These are phyloP conservation scores for Atkinsonella hypoxylon DNA, from an alignment of 2,329 filamentous ascomycete genomes.

Conservation along the genomic window DNA sequence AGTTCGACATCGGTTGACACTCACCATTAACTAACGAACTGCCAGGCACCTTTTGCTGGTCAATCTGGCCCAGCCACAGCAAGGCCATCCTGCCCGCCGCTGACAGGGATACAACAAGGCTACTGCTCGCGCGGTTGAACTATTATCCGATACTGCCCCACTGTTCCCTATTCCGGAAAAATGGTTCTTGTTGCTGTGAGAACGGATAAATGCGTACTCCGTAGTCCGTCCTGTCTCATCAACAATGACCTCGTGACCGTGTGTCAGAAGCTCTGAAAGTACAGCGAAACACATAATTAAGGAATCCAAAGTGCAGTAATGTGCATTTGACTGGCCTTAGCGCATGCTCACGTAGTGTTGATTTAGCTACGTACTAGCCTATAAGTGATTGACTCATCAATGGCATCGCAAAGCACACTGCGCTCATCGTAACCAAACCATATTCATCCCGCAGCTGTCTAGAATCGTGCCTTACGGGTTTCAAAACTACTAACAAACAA, in stretches of 20 bases:
- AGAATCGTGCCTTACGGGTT: neutral
- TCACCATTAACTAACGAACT: constrained; percentile 4
- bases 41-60: constrained; percentile 2
- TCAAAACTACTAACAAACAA: neutral
- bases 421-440: neutral
- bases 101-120: neutral
- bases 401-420: neutral
- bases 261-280: too few relatives aligned
- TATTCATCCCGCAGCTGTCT: neutral
- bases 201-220: too few relatives aligned
- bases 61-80: constrained; percentile 1
- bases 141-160: neutral
- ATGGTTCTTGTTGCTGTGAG: too few relatives aligned
- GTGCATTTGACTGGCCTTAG: neutral
- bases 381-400: neutral
- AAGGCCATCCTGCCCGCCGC: neutral
- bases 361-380: neutral
- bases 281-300: too few relatives aligned
- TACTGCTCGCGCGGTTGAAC: neutral
- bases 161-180: neutral
- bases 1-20: constrained; percentile 4
- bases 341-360: neutral
- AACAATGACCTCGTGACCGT: too few relatives aligned
- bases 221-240: too few relatives aligned
- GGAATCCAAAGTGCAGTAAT: too few relatives aligned